These are phyloP conservation scores for Skeletonema marinoi DNA, from an alignment of 108 stramenopile genomes.

Conservation along the genomic window DNA sequence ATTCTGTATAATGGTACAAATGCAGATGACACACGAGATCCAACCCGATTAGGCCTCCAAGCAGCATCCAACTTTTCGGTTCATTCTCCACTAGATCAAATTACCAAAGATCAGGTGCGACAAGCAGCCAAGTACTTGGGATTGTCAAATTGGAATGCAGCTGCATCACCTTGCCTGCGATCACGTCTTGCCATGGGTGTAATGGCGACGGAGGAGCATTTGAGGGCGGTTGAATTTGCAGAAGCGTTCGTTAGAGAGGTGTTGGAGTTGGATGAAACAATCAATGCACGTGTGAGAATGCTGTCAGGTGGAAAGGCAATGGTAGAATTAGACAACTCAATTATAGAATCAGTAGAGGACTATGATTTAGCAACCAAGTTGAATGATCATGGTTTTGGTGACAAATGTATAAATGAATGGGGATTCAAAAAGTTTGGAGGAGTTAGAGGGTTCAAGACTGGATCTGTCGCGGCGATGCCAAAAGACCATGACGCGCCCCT, in stretches of 20 bases:
- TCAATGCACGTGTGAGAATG: slow-evolving; percentile 73
- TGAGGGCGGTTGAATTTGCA: slow-evolving; percentile 71
- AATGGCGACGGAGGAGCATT: slow-evolving; percentile 67
- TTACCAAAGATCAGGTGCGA: slow-evolving; percentile 81
- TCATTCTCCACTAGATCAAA: slow-evolving; percentile 71
- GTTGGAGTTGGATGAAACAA: slow-evolving; percentile 50
- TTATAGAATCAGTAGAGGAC: slow-evolving; percentile 5
- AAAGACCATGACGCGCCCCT: background rate
- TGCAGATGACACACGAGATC: slow-evolving; percentile 84
- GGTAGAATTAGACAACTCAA: slow-evolving; percentile 68
- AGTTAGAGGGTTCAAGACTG: slow-evolving; percentile 37
- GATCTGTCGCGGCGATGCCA: slow-evolving; percentile 40
- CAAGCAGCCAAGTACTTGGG: slow-evolving; percentile 68
- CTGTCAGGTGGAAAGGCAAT: slow-evolving; percentile 63
- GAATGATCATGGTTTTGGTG: slow-evolving; percentile 30
- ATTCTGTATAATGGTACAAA: slow-evolving; percentile 96
- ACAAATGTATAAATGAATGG: slow-evolving; percentile 33
- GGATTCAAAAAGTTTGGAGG: slow-evolving; percentile 43
- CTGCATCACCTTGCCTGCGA: slow-evolving; percentile 92
- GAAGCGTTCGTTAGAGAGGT: slow-evolving; percentile 61
- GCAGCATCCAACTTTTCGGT: slow-evolving; percentile 80
- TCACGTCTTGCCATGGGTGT: slow-evolving; percentile 92
- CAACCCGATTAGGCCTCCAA: slow-evolving; percentile 82
- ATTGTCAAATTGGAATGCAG: slow-evolving; percentile 90
- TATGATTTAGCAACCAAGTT: slow-evolving; percentile 3